Evolutionary conservation across 116 monocot genomes (phyloP).

Genomic region (Cymodocea nodosa): DNA sequence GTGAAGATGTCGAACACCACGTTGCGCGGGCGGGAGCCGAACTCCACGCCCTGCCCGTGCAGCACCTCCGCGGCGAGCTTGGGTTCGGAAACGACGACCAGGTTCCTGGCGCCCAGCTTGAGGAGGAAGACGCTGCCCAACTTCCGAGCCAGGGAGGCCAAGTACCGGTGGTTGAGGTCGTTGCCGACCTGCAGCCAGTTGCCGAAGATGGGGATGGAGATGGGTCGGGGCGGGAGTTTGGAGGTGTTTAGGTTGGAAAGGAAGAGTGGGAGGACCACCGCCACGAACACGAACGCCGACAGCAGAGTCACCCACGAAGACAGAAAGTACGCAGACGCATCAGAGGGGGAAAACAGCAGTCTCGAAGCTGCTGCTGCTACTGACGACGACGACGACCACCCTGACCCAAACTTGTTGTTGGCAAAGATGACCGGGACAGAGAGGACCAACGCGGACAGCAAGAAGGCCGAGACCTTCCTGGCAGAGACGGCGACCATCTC

Average conservation of each 20-base stretch:
- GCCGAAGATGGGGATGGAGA: conserved; percentile 66
- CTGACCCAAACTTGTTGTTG: too few relatives aligned
- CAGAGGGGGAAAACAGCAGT: background rate
- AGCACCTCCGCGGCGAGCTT: conserved; percentile 61
- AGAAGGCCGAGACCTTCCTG: too few relatives aligned
- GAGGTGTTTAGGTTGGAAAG: background rate
- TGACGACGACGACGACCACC: too few relatives aligned
- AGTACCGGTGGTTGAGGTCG: conserved; percentile 76
- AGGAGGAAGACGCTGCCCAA: conserved; percentile 62
- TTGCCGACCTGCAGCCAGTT: conserved; percentile 88
- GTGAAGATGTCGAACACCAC: conserved; percentile 85
- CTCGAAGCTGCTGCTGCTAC: too few relatives aligned
- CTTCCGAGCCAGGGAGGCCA: conserved; percentile 32
- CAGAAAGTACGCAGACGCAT: background rate
- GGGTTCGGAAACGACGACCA: conserved; percentile 74
- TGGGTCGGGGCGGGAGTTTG: conserved; percentile 32
- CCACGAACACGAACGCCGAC: background rate
- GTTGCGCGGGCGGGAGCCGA: conserved; percentile 76
- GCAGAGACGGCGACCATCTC: too few relatives aligned
- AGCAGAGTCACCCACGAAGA: background rate
- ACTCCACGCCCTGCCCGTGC: conserved; percentile 79
- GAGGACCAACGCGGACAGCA: too few relatives aligned
- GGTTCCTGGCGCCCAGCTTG: conserved; percentile 24
- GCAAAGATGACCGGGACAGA: too few relatives aligned
- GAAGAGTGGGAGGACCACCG: background rate